Evolutionary conservation across 805 yeast genomes (phyloP), one percentile per base, ranked within the genome.

Genomic region (Barnettozyma californica): DNA sequence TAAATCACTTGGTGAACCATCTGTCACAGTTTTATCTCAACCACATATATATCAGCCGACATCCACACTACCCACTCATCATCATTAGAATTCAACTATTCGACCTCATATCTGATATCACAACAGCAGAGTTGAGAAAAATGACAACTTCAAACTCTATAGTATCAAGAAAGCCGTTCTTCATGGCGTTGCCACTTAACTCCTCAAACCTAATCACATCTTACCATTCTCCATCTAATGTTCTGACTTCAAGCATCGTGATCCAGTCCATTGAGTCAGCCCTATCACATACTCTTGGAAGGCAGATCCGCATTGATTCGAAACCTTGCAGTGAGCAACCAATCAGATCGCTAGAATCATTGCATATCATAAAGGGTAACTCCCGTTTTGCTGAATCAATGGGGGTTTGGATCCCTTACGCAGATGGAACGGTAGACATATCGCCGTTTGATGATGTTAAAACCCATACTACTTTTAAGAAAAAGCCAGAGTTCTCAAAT

Each of bases 341-440:
- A 13, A 70, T 69, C 21, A 64, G 61, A 49, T 77, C 83, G 1
- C 61, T 84, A 35, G 78, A 77, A 37, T 69, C 84, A 0, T 76
- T 81, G 69, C 80, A 76, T 53, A 68, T 81, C 2, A 58, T 82
- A 13, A 73, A 77, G 48, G 90, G 91, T 3, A 74, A 73, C 20
- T 80, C 90, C 1, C 66, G 91, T 45, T 77, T 77, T 55, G 73
- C 83, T 1, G 68, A 76, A 26, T 73, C 90, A 9, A 59, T 83
- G 47, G 95, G 92, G 0, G 71, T 78, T 8, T 87, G 95, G 95
- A 61, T 78, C 0, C 77, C 83, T 0, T 87, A 85, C 62, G 92
- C 95, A 0, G 80, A 81, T 54, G 81, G 80, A 0, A 67, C 71
- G 1, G 78, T 81, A 7, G 95, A 87, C 62, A 70, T 76, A 3